phyloP scores from a whole-genome alignment of 2,329 filamentous ascomycete genomes.

The Fusarium graminum region DNA sequence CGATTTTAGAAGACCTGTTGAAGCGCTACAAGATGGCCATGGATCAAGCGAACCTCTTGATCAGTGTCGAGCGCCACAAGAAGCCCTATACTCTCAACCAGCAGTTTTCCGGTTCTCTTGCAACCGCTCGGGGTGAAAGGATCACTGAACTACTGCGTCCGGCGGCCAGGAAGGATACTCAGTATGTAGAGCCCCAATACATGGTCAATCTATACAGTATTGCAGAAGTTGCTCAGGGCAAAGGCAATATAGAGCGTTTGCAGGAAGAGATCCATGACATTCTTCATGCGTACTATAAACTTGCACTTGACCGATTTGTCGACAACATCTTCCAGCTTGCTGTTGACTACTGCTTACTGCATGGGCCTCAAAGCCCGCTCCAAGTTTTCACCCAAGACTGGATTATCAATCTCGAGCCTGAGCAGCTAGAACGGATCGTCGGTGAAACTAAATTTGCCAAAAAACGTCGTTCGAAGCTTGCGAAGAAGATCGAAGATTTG shows the following conservation, averaged over 20 bases:
- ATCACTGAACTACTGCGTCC: no score
- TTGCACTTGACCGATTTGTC: background rate
- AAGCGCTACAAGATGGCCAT: background rate
- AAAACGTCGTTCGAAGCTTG: no score
- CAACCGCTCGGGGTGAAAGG: no score
- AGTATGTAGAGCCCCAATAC: background rate
- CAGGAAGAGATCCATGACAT: conserved; percentile 9
- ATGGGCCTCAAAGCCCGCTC: no score
- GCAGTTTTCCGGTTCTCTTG: background rate
- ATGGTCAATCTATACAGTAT: background rate
- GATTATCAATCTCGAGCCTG: no score
- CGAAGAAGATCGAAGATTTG: no score
- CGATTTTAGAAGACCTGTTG: background rate
- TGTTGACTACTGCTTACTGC: background rate
- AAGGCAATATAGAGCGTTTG: background rate
- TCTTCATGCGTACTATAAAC: conserved; percentile 5
- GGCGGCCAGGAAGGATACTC: background rate
- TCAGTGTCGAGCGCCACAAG: background rate
- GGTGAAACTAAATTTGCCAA: no score
- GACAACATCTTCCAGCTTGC: conserved; percentile 5
- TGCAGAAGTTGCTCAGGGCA: background rate
- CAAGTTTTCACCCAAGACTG: no score
- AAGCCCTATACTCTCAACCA: conserved; percentile 10
- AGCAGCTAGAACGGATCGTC: no score
- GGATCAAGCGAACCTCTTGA: background rate